phyloP scores from a whole-genome alignment of 2,329 filamentous ascomycete species.

The Ophiostoma sp. region DNA sequence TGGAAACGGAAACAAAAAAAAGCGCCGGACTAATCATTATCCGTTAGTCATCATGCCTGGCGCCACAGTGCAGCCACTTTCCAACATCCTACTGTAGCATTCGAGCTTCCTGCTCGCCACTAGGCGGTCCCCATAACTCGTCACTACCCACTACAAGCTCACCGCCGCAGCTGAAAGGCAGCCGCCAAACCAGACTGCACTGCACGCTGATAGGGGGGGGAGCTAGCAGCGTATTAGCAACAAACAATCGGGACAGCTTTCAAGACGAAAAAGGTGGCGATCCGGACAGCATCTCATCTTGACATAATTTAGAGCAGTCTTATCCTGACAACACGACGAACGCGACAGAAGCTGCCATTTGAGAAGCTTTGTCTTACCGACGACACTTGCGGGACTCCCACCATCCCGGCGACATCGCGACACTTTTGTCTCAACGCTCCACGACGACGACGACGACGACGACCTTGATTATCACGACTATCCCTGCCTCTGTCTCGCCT shows the following conservation, averaged over 20 bases:
- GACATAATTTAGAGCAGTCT: no score
- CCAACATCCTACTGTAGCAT: not conserved
- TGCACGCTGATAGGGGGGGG: conserved; percentile 6
- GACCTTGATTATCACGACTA: not conserved
- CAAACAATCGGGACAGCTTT: conserved; percentile 15
- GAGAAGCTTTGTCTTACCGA: not conserved
- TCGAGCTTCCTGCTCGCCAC: not conserved
- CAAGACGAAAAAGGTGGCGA: not conserved
- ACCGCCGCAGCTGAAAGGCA: conserved; percentile 14
- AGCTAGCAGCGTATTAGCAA: conserved; percentile 14
- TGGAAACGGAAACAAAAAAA: not conserved
- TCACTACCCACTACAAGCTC: not conserved
- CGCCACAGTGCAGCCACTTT: conserved; percentile 3
- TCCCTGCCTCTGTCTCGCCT: not conserved
- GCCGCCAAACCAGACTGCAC: conserved; percentile 5
- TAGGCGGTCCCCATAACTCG: not conserved
- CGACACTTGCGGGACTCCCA: not conserved
- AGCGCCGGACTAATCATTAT: conserved; percentile 15
- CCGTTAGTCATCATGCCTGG: not conserved
- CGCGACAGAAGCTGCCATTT: not conserved
- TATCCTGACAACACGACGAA: not conserved
- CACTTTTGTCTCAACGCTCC: not conserved
- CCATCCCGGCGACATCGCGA: not conserved
- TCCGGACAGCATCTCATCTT: not conserved
- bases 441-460: not conserved